phyloP scores from a whole-genome alignment of 2,329 filamentous ascomycete genomes.

The Penicillium brevicompactum region DNA sequence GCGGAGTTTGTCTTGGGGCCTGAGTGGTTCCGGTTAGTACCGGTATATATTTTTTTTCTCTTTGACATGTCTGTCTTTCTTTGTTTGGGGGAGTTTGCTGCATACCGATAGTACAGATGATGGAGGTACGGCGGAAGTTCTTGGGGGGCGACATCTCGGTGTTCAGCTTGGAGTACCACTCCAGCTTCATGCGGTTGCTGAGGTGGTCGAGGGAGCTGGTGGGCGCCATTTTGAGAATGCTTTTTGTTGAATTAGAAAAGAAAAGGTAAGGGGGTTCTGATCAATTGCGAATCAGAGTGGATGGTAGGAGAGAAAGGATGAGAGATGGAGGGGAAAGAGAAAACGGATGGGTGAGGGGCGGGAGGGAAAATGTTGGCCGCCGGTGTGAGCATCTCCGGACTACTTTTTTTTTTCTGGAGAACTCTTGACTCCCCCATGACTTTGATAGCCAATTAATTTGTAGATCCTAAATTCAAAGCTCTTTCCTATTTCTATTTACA shows the following conservation, averaged over 20 bases:
- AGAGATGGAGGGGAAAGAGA: slow-evolving; percentile 20
- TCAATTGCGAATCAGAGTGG: slow-evolving; percentile 17
- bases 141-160: slow-evolving; percentile 83
- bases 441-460: slow-evolving; percentile 3
- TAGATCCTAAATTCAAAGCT: background rate
- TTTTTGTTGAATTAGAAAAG: slow-evolving; percentile 11
- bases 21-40: slow-evolving; percentile 35
- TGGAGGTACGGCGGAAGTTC: slow-evolving; percentile 94
- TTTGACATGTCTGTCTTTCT: background rate
- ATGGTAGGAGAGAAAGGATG: slow-evolving; percentile 15
- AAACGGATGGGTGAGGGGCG: slow-evolving; percentile 28
- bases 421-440: background rate
- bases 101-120: slow-evolving; percentile 94
- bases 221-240: slow-evolving; percentile 59
- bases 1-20: slow-evolving; percentile 98
- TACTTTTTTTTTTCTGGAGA: slow-evolving; percentile 14
- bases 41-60: background rate
- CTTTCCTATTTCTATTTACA: background rate
- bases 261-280: slow-evolving; percentile 7
- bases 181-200: slow-evolving; percentile 70
- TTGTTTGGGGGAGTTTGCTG: background rate
- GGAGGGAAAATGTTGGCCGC: slow-evolving; percentile 42
- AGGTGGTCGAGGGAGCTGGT: slow-evolving; percentile 86
- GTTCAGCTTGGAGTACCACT: slow-evolving; percentile 78
- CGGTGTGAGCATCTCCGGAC: slow-evolving; percentile 30